Percentiles rank a stretch among this genome's conserved stretches.
These are phyloP conservation scores for Yamadazyma pseudoaaseri DNA, from an alignment of 1,139 yeast genomes.

Conservation along the genomic window DNA sequence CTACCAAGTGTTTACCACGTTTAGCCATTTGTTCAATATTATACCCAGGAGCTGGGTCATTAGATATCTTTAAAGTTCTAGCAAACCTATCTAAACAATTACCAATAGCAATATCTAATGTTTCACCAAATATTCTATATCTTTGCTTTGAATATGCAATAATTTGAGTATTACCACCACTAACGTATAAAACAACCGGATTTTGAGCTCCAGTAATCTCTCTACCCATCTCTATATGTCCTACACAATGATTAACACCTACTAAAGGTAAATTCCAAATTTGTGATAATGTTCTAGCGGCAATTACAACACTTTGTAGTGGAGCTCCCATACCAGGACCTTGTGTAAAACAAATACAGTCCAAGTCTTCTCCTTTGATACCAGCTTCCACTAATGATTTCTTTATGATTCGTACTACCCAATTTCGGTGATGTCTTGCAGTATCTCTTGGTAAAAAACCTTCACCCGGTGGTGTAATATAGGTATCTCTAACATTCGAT, in stretches of 20 bases:
- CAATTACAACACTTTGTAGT: constrained; percentile 85
- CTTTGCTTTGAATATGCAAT: constrained; percentile 93
- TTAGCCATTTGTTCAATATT: constrained; percentile 94
- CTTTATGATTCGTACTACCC: constrained; percentile 84
- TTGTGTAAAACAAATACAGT: constrained; percentile 91
- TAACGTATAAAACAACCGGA: constrained; percentile 93
- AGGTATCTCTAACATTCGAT: constrained; percentile 90
- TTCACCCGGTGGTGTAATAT: constrained; percentile 95
- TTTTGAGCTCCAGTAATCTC: constrained; percentile 94
- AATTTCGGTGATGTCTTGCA: constrained; percentile 92
- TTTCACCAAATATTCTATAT: constrained; percentile 95
- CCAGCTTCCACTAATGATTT: constrained; percentile 64
- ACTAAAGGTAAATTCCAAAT: constrained; percentile 83
- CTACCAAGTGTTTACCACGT: constrained; percentile 64
- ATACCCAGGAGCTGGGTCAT: constrained; percentile 96
- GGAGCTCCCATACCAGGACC: constrained; percentile 99
- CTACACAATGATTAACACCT: constrained; percentile 96
- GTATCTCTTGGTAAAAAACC: constrained; percentile 96
- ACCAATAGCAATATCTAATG: constrained; percentile 95
- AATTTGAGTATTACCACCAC: constrained; percentile 98
- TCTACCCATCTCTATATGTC: constrained; percentile 98
- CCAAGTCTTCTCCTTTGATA: constrained; percentile 59
- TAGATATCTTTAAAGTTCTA: constrained; percentile 79
- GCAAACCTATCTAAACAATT: constrained; percentile 97
- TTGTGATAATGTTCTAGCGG: constrained; percentile 83